These are phyloP conservation scores for Beauveria brongniartii DNA, from an alignment of 2,329 filamentous ascomycete species.

Conservation along the genomic window DNA sequence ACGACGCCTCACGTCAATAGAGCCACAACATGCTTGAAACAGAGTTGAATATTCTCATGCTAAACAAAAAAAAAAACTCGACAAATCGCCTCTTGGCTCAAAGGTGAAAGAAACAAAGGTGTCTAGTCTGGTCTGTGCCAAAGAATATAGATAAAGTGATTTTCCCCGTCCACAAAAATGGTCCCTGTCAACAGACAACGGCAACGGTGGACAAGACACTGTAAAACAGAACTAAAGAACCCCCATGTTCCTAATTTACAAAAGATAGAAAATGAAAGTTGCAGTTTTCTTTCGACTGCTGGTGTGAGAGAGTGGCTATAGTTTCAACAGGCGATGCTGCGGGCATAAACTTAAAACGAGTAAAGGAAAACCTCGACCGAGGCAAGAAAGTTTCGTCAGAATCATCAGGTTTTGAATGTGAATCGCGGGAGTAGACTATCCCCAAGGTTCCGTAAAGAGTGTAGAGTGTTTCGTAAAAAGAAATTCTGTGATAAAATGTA, in stretches of 20 bases:
- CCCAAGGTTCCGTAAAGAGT: constrained; percentile 9
- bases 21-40: background rate
- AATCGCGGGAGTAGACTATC: background rate
- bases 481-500: background rate
- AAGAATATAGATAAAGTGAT: background rate
- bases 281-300: background rate
- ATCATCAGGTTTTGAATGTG: constrained; percentile 8
- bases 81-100: background rate
- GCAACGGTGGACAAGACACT: background rate
- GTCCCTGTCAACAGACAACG: background rate
- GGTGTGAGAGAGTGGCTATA: constrained; percentile 5
- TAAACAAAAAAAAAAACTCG: background rate
- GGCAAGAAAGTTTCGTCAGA: constrained; percentile 7
- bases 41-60: constrained; percentile 7
- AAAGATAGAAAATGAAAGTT: constrained; percentile 4
- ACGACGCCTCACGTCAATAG: background rate
- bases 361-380: constrained; percentile 2
- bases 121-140: background rate
- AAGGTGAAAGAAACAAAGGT: background rate
- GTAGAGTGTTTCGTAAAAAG: constrained; percentile 8
- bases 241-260: background rate
- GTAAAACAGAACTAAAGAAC: background rate
- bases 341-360: background rate
- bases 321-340: background rate
- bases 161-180: background rate